Percentiles rank a stretch among this genome's conserved stretches.
phyloP scores from a whole-genome alignment of 2,329 filamentous ascomycete genomes.

The Phoma herbarum region DNA sequence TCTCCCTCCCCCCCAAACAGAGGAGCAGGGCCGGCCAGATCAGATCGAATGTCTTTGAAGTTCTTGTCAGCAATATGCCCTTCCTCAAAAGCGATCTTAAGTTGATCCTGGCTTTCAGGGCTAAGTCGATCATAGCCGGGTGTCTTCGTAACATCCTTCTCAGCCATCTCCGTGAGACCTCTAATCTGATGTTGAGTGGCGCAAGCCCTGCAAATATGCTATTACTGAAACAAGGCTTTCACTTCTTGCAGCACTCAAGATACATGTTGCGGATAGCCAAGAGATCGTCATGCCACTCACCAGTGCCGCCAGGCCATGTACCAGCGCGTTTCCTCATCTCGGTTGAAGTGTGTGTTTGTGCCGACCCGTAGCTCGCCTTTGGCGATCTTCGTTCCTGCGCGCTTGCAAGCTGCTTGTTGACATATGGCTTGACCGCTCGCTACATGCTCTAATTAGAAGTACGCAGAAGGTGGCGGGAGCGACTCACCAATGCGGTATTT shows the following conservation, averaged over 20 bases:
- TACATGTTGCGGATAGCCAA: too few relatives aligned
- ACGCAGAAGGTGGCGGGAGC: too few relatives aligned
- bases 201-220: conserved; percentile 73
- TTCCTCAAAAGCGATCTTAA: conserved; percentile 73
- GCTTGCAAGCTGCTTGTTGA: too few relatives aligned
- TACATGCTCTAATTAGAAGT: conserved; percentile 30
- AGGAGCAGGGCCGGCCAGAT: conserved; percentile 44
- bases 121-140: conserved; percentile 81
- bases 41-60: conserved; percentile 75
- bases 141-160: conserved; percentile 67
- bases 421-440: conserved; percentile 56
- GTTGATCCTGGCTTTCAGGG: conserved; percentile 73
- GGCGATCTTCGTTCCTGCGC: conserved; percentile 63
- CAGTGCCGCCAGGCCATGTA: conserved; percentile 77
- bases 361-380: conserved; percentile 84
- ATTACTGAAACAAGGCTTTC: background rate
- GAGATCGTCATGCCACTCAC: conserved; percentile 56
- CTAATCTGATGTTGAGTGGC: conserved; percentile 77
- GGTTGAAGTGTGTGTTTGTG: conserved; percentile 65
- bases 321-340: conserved; percentile 67
- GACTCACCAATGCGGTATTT: conserved; percentile 29
- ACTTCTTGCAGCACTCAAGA: background rate
- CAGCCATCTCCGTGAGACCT: conserved; percentile 67
- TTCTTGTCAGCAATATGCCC: conserved; percentile 67
- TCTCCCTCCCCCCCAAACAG: conserved; percentile 15